Conservation (phyloP, 2,329 filamentous ascomycete genomes). For the Colletotrichum magnum region DNA sequence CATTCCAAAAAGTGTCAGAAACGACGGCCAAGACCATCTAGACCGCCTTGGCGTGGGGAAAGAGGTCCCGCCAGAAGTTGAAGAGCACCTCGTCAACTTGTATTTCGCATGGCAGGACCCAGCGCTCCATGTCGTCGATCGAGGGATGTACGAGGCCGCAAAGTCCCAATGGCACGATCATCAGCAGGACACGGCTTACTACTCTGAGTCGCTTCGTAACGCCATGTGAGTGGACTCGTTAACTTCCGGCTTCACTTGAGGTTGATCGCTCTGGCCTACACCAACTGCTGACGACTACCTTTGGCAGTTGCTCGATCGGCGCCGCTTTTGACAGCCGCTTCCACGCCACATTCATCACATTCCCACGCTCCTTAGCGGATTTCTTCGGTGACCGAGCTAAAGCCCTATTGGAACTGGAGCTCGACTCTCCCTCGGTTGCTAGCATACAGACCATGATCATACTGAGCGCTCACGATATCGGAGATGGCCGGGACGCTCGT, state of each 20-base stretch:
- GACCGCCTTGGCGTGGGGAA: conserved; percentile 40
- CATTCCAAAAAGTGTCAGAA: conserved; percentile 43
- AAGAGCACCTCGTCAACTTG: conserved; percentile 40
- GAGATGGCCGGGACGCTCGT: neutral
- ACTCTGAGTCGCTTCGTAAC: conserved; percentile 9
- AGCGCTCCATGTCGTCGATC: conserved; percentile 41
- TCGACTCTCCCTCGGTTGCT: neutral
- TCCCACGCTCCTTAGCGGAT: conserved; percentile 50
- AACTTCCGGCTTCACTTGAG: neutral
- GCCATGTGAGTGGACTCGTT: neutral
- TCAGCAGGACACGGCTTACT: conserved; percentile 39
- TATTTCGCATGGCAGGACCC: conserved; percentile 46
- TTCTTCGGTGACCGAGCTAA: conserved; percentile 8
- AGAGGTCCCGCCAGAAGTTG: conserved; percentile 25
- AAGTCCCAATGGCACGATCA: neutral
- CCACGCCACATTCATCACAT: conserved; percentile 42
- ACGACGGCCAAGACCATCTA: conserved; percentile 43
- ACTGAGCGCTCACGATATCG: neutral
- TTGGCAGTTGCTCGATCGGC: neutral
- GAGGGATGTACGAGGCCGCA: conserved; percentile 24
- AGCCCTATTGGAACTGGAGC: neutral
- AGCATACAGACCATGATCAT: conserved; percentile 4
- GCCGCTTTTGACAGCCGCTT: neutral
- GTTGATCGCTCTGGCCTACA: no score
- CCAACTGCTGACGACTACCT: no score